A percentile compares a stretch with the other conserved stretches of the same genome.
These are phyloP conservation scores for Neurospora crassa DNA, from an alignment of 2,329 filamentous ascomycete genomes.

Conservation along the genomic window DNA sequence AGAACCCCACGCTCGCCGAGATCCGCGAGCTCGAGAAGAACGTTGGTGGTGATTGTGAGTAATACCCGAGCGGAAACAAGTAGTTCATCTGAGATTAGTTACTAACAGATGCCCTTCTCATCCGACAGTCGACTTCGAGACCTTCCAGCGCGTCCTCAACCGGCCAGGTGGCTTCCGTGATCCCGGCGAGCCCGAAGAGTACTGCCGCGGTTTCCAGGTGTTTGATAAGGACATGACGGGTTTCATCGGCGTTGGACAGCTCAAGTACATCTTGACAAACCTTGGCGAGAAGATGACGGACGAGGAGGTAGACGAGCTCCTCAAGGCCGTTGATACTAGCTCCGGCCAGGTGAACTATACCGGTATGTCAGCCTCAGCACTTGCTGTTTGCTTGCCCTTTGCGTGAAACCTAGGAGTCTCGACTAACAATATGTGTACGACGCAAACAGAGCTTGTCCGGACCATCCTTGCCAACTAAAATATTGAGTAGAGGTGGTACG, in stretches of 20 bases:
- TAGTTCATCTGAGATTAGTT: background rate
- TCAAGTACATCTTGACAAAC: conserved; percentile 97
- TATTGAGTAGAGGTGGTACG: background rate
- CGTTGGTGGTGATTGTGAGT: conserved; percentile 84
- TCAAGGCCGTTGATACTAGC: conserved; percentile 95
- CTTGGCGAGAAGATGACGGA: conserved; percentile 99
- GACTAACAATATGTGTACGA: background rate
- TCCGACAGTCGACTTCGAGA: conserved; percentile 86
- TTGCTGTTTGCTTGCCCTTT: background rate
- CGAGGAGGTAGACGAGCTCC: conserved; percentile 95
- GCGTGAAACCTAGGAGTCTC: background rate
- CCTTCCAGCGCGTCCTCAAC: conserved; percentile 94
- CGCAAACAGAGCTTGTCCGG: conserved; percentile 61
- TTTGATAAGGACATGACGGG: conserved; percentile 99
- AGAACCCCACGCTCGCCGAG: conserved; percentile 93
- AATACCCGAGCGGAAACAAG: background rate
- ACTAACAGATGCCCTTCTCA: conserved; percentile 3
- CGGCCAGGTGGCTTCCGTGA: conserved; percentile 97
- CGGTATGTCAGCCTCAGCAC: conserved; percentile 43
- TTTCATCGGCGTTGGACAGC: conserved; percentile 93
- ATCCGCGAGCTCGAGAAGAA: conserved; percentile 87
- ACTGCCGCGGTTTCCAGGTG: conserved; percentile 97
- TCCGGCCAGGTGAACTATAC: conserved; percentile 97
- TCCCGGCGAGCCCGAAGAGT: conserved; percentile 94
- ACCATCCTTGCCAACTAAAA: conserved; percentile 76